Base-by-base conservation (phyloP, 148 eudicot genomes). In the Fagopyrum esculentum region DNA sequence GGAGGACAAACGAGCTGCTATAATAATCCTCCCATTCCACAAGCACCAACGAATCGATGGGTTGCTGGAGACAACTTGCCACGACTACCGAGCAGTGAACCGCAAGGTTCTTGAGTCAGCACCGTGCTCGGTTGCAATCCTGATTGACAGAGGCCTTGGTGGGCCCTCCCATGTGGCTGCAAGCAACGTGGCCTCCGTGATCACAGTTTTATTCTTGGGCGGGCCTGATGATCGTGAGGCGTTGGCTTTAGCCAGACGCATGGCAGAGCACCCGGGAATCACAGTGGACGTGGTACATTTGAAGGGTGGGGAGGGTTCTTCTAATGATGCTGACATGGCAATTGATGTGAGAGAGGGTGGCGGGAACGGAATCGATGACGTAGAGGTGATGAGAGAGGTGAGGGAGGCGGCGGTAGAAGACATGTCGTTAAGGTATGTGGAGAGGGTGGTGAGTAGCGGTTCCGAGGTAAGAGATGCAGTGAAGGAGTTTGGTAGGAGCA, bases 181-280 rank as follows among this genome's bases (percentile, higher is more conserved):
- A 3, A 89, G 97, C 80, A 90, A 87, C 16, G 93, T 90, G 6
- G 80, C 85, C 64, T 92, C 89, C 0, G 79, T 81, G 5, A 69
- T 92, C 68, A 81, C 83, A 0, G 71, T 66, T 3, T 49, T 88
- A 4, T 92, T 90, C 85, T 88, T 88, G 11, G 97, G 95, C 9
- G 97, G 97, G 11, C 90, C 83, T 0, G 97, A 92, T 74, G 97
- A 92, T 72, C 85, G 88, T 0, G 97, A 92, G 73, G 95, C 95
- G 4, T 79, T 92, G 22, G 86, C 97, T 1, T 82, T 82, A 50
- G 97, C 93, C 1, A 81, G 77, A 6, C 88, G 90, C 5, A 90
- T 92, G 93, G 89, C 91, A 1, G 95, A 92, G 78, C 97, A 92
- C 50, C 95, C 96, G 0, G 98, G 98, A 16, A 88, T 87, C 17